Conservation (phyloP, 148 eudicot species). For the Rhododendron simsii region DNA sequence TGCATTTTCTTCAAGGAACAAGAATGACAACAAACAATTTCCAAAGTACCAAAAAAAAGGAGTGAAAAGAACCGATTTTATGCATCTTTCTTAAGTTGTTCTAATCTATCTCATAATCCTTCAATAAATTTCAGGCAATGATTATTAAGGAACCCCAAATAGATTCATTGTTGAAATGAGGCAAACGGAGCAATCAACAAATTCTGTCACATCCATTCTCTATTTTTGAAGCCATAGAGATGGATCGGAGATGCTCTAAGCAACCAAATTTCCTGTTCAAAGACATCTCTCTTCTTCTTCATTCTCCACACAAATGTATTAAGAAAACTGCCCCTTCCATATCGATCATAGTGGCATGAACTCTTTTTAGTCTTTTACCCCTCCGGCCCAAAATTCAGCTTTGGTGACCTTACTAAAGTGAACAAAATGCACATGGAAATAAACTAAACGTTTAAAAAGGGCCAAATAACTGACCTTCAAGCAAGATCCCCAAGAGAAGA, state of each 20-base stretch:
- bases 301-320: not conserved
- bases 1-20: not conserved
- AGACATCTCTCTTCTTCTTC: not conserved
- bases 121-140: too few relatives aligned
- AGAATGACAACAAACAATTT: not conserved
- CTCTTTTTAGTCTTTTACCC: not conserved
- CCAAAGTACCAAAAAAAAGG: too few relatives aligned
- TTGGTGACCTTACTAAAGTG: not conserved
- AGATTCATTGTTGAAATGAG: not conserved
- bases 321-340: not conserved
- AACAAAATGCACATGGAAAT: not conserved
- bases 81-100: not conserved
- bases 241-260: not conserved
- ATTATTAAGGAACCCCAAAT: not conserved
- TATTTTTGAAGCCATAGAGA: too few relatives aligned
- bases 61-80: not conserved
- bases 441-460: not conserved
- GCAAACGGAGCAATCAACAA: not conserved
- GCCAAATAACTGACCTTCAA: conserved; percentile 50
- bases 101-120: not conserved
- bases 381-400: not conserved
- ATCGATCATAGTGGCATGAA: not conserved
- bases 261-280: not conserved
- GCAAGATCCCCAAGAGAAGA: conserved; percentile 65
- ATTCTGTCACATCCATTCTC: not conserved